Conservation (phyloP, 768 basidiomycete genomes). For the Sutorius australiensis region DNA sequence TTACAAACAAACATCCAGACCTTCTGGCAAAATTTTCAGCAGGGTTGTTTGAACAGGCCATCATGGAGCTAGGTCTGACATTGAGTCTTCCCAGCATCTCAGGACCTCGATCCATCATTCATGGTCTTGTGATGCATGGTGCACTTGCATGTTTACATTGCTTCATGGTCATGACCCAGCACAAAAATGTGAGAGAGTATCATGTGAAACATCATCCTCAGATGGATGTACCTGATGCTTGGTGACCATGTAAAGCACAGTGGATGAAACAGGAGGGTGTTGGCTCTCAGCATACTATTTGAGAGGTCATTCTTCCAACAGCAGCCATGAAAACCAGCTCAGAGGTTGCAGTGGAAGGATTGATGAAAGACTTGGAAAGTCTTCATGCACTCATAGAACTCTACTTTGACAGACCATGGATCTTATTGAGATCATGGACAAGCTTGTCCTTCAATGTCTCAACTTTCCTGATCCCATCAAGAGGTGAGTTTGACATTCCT, state of each 20-base stretch:
- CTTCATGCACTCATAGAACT: fast-evolving
- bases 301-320: neutral
- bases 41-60: fast-evolving
- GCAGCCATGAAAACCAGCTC: too few relatives aligned
- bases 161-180: fast-evolving
- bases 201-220: neutral
- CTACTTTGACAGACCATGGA: neutral
- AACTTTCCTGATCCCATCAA: constrained; percentile 8
- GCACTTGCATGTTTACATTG: neutral
- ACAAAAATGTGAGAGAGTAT: neutral
- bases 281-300: neutral
- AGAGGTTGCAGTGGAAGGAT: fast-evolving
- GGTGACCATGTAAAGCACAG: neutral
- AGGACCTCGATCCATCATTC: neutral
- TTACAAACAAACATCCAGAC: neutral
- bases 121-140: neutral
- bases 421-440: neutral
- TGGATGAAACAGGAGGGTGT: neutral
- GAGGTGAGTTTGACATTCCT: neutral
- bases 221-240: fast-evolving
- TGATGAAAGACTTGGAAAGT: neutral
- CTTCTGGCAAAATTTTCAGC: fast-evolving
- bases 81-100: neutral
- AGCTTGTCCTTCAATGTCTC: constrained; percentile 7
- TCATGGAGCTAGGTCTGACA: neutral